These are phyloP conservation scores for Rhodomyrtus psidioides DNA, from an alignment of 441 rosid species.

Conservation along the genomic window DNA sequence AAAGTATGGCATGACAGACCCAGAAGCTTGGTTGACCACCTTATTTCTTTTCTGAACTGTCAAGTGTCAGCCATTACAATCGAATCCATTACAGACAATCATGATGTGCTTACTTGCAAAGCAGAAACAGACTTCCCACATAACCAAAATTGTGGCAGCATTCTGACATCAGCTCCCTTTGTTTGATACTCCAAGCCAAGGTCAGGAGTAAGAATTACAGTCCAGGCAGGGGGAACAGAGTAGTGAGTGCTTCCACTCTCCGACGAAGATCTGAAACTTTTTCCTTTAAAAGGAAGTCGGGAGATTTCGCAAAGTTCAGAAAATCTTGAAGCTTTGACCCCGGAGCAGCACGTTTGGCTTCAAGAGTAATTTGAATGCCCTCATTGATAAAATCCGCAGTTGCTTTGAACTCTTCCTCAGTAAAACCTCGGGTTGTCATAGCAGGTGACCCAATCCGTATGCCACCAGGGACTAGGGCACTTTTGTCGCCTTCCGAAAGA, in stretches of 20 bases:
- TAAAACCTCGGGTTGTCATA: slow-evolving; percentile 83
- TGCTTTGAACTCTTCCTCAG: slow-evolving; percentile 58
- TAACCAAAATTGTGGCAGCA: background rate
- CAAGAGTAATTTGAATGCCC: slow-evolving; percentile 61
- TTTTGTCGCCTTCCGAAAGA: slow-evolving; percentile 54
- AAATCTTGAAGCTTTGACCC: slow-evolving; percentile 82
- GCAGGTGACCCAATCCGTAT: slow-evolving; percentile 92
- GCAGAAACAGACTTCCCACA: background rate
- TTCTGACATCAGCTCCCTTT: background rate
- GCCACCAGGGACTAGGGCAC: slow-evolving; percentile 87
- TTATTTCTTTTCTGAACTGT: background rate
- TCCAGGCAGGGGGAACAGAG: slow-evolving; percentile 76
- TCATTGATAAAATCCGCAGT: slow-evolving; percentile 70
- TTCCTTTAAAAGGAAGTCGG: slow-evolving; percentile 43
- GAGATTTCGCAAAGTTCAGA: slow-evolving; percentile 44
- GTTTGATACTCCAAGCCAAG: background rate
- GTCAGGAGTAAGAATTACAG: slow-evolving; percentile 17
- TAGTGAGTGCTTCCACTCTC: slow-evolving; percentile 65
- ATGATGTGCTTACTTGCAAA: background rate
- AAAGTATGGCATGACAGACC: background rate
- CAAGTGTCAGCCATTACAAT: background rate
- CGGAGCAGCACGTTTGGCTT: slow-evolving; percentile 44
- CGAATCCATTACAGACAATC: background rate
- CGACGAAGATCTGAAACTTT: slow-evolving; percentile 43
- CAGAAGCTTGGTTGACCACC: background rate